phyloP scores from a whole-genome alignment of 2,329 filamentous ascomycete genomes.

The Juglanconis sp. region DNA sequence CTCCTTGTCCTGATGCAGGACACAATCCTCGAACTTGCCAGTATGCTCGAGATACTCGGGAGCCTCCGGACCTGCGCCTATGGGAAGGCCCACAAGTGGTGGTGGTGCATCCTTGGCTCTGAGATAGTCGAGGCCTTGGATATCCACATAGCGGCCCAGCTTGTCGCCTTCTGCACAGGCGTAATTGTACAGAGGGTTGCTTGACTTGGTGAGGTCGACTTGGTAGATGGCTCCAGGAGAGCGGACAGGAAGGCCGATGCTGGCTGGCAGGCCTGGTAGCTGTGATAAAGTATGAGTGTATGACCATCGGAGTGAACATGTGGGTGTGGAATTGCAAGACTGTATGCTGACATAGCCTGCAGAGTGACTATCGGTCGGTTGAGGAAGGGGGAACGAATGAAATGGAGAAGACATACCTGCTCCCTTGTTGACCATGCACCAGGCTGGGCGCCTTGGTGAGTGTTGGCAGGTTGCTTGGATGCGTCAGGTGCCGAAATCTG shows the following conservation, averaged over 20 bases:
- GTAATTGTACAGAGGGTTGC: conserved; percentile 15
- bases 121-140: conserved; percentile 12
- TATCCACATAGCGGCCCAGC: background rate
- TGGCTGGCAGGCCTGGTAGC: background rate
- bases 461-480: background rate
- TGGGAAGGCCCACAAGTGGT: conserved; percentile 35
- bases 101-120: background rate
- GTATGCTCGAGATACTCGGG: conserved; percentile 26
- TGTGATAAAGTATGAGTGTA: too few relatives aligned
- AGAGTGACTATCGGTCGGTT: background rate
- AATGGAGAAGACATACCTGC: background rate
- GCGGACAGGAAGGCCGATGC: background rate
- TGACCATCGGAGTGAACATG: too few relatives aligned
- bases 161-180: conserved; percentile 12
- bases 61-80: conserved; percentile 41
- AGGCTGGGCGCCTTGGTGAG: background rate
- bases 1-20: conserved; percentile 13
- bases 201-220: conserved; percentile 7
- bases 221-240: conserved; percentile 14
- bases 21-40: conserved; percentile 29
- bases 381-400: background rate
- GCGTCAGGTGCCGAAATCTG: too few relatives aligned
- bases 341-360: background rate
- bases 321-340: too few relatives aligned
- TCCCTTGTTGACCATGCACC: background rate